Evolutionary conservation across 139 green algal genomes (phyloP), one percentile per base, ranked within the genome.

Genomic region (Volvox reticuliferus): DNA sequence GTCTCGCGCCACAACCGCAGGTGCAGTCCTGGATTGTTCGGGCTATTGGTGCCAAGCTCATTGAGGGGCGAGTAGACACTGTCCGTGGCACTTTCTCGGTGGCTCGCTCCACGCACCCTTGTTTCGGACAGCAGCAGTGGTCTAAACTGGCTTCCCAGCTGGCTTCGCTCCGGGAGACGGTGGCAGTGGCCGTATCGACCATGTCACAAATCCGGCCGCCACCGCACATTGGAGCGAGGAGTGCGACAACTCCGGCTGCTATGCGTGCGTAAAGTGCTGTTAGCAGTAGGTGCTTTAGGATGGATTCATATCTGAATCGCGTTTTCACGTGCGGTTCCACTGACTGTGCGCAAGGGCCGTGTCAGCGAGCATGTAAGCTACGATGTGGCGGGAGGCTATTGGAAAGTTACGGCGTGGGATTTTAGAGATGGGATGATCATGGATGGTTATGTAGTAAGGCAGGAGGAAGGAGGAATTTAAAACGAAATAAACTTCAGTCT

Each of bases 11-110:
- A 1, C 12, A 26, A 13, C 14, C 62, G 12, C 22, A 80, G 82
- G 94, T 96, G 19, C 91, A 94, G 90, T 28, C 73, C 1, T 96
- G 91, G 91, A 82, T 96, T 1, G 92, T 96, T 1, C 69, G 86
- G 0, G 94, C 94, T 21, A 96, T 96, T 32, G 94, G 94, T 16
- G 86, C 83, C 62, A 95, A 95, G 93, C 89, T 96, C 36, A 35
- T 96, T 19, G 94, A 96, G 65, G 94, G 88, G 28, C 93, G 93
- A 67, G 92, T 96, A 55, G 94, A 96, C 89, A 90, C 91, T 83
- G 92, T 95, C 50, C 79, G 71, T 18, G 93, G 68, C 12, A 82
- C 69, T 0, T 85, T 96, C 12, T 55, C 67, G 1, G 89, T 95
- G 37, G 92, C 88, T 0, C 91, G 93, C 44, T 94, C 90, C 92